Conservation (phyloP, 2,329 filamentous ascomycete genomes). For the Chaetomiaceae sp. region DNA sequence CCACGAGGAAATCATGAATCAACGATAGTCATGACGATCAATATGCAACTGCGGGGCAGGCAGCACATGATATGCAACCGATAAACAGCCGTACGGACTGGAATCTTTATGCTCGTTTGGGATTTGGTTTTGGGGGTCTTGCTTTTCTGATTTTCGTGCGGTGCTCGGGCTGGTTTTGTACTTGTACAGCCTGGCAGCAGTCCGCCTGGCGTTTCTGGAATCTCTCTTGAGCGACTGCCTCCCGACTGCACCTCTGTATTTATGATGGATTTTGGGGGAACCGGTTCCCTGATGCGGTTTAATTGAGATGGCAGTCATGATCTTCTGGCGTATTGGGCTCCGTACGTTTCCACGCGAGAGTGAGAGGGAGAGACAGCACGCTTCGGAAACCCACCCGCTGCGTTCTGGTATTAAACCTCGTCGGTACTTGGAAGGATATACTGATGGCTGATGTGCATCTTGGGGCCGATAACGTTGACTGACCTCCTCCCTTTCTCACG, state of each 20-base stretch:
- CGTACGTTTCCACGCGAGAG: no score
- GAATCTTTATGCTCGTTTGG: conserved; percentile 24
- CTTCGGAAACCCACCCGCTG: no score
- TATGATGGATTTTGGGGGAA: conserved; percentile 26
- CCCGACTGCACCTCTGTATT: conserved; percentile 25
- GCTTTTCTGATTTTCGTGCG: conserved; percentile 22
- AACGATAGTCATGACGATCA: conserved; percentile 21
- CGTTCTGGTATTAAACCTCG: no score
- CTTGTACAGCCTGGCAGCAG: conserved; percentile 12
- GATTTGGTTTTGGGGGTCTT: conserved; percentile 27
- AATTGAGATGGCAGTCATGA: conserved; percentile 27
- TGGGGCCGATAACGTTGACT: no score
- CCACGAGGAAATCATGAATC: conserved; percentile 17
- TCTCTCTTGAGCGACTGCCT: conserved; percentile 19
- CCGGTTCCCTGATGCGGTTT: conserved; percentile 23
- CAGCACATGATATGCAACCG: conserved; percentile 24
- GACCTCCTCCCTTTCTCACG: no score
- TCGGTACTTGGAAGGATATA: no score
- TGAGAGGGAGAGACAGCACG: no score
- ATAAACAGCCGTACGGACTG: conserved; percentile 23
- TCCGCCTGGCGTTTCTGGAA: conserved; percentile 20
- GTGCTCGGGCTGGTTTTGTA: conserved; percentile 21
- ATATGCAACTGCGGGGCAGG: conserved; percentile 15
- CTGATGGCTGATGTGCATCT: no score
- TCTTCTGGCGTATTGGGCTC: no score